Evolutionary conservation across 306 rosid genomes (phyloP).

Genomic region (Casuarina equisetifolia): DNA sequence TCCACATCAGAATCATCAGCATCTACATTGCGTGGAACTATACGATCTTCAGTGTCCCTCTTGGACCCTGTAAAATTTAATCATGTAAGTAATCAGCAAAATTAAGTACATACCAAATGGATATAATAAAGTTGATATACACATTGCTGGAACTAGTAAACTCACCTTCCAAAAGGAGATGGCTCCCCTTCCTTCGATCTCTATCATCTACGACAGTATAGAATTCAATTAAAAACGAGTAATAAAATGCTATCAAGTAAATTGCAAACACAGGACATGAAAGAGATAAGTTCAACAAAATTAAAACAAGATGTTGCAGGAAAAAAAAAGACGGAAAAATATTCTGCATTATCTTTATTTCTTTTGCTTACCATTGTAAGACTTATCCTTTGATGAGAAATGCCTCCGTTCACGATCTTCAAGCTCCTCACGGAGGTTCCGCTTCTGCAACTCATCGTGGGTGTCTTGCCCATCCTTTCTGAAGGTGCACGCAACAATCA

Average conservation of each 20-base stretch:
- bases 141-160: constrained; percentile 12
- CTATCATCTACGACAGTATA: constrained; percentile 72
- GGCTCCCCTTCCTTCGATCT: constrained; percentile 75
- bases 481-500: constrained; percentile 12
- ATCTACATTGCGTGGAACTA: constrained; percentile 75
- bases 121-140: constrained; percentile 5
- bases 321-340: background rate
- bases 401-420: constrained; percentile 93
- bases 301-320: constrained; percentile 4
- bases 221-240: constrained; percentile 21
- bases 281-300: background rate
- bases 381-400: constrained; percentile 82
- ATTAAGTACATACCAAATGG: background rate
- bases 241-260: background rate
- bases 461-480: constrained; percentile 96
- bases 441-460: constrained; percentile 73
- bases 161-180: constrained; percentile 78
- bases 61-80: constrained; percentile 52
- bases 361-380: constrained; percentile 54
- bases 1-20: constrained; percentile 96
- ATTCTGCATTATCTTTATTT: background rate
- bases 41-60: constrained; percentile 80
- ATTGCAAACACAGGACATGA: background rate
- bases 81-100: background rate
- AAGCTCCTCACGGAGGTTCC: constrained; percentile 83